Evolutionary conservation across 306 rosid species (phyloP), one percentile per base, ranked within the genome.

Genomic region (Adenanthera pavonina): DNA sequence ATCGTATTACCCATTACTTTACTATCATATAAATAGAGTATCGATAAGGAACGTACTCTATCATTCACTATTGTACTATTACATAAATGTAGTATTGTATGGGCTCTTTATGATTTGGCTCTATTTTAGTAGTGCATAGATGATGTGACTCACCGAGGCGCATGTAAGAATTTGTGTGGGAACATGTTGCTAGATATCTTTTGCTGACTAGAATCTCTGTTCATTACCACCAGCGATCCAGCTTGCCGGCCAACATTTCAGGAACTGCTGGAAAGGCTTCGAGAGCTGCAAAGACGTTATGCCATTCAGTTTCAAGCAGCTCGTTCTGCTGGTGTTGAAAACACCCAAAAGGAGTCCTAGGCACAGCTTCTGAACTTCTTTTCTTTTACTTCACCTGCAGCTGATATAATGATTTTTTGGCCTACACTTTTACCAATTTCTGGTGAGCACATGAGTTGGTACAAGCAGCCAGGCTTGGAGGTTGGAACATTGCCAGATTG

Each of bases 241-340:
- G 77, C 97, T 53, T 19, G 65, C 82, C 87, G 99, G 59, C 97
- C 99, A 70, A 84, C 98, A 46, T 96, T 96, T 74, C 98, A 88
- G 75, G 97, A 86, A 82, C 88, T 96, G 83, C 86, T 94, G 51
- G 97, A 92, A 73, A 90, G 60, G 85, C 88, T 96, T 7, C 84
- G 85, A 83, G 99, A 96, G 60, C 74, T 96, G 77, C 98, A 94
- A 69, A 89, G 88, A 75, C 85, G 72, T 70, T 89, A 82, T 72
- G 83, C 87, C 66, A 80, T 88, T 83, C 97, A 93, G 85, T 87
- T 90, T 84, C 98, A 96, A 62, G 98, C 98, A 51, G 89, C 90
- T 40, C 92, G 98, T 34, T 57, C 94, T 0, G 88, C 89, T 0
- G 76, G 86, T 11, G 89, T 84, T 56, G 98, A 93, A 85, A 86